Evolutionary conservation across 2,329 filamentous ascomycete genomes (phyloP), one percentile per base, ranked within the genome.

Genomic region (Chrysoporthe austroafricana): DNA sequence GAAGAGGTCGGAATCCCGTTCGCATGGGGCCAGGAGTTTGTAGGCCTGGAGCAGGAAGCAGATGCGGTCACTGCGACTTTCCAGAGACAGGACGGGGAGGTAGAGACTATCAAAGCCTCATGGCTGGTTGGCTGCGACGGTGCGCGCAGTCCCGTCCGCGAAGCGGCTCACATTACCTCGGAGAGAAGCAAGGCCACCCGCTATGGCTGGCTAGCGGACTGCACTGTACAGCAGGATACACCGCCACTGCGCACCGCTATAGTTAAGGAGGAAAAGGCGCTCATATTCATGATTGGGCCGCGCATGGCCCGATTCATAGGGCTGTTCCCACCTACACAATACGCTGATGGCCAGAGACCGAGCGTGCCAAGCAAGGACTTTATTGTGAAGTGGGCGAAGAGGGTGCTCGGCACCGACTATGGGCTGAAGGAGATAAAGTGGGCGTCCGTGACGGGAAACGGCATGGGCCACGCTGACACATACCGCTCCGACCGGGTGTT

Each of bases 401-500:
- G 32, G 3, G 14, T 18, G 4, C 62, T 64, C 34, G 57, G 65
- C 1, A 62, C 46, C 1, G 57, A 69, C 13, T 67, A 54, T n/a
- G 66, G 63, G 34, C 42, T 69, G 34, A 57, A 58, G 4, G 36
- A 62, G 1, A 43, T 69, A 9, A n/a, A 26, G 5, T 69, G 67
- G 65, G 46, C 58, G 8, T 46, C 65, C 0, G 65, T 69, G 3
- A 54, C 66, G 1, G 67, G 67, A 2, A 50, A 69, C 26, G 65
- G 62, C 4, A 67, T 67, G 65, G 18, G 6, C 0, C 83, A 72
- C 78, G 83, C 71, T 75, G 81, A 76, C 8, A 71, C 69, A 9
- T 84, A 85, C 71, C 80, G 81, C 6, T 77, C 79, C 32, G 81
- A 82, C 2, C 79, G 84, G 3, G 77, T 85, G 3, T 83, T 88